Percentiles rank a stretch among this genome's conserved stretches.
Conservation (phyloP, 495 filamentous ascomycete species). For the Penicillium lagena region DNA sequence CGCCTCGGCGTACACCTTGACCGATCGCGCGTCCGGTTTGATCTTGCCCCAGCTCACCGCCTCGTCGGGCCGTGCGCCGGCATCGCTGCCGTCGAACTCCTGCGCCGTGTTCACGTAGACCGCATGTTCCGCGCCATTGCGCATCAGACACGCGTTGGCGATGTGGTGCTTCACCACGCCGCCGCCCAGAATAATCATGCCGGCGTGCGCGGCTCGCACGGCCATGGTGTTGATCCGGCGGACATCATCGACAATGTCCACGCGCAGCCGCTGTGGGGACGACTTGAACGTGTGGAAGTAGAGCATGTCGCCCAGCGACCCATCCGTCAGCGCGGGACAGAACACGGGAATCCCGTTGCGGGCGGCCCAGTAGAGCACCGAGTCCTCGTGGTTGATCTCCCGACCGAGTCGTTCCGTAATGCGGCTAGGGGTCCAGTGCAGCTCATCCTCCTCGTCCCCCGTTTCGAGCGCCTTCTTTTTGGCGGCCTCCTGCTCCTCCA, state of each 20-base stretch:
- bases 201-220: conserved; percentile 72
- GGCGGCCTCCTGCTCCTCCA: conserved; percentile 82
- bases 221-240: conserved; percentile 84
- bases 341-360: conserved; percentile 94
- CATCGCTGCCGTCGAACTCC: conserved; percentile 96
- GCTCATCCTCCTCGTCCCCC: conserved; percentile 55
- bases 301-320: conserved; percentile 91
- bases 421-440: conserved; percentile 86
- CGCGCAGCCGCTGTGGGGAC: conserved; percentile 66
- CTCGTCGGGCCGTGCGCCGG: conserved; percentile 91
- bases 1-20: conserved; percentile 93
- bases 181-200: conserved; percentile 92
- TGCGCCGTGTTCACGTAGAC: conserved; percentile 96
- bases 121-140: conserved; percentile 91
- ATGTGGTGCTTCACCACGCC: conserved; percentile 97
- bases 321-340: conserved; percentile 92
- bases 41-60: conserved; percentile 99
- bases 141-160: conserved; percentile 92
- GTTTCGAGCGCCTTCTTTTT: conserved; percentile 36
- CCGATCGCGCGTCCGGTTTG: conserved; percentile 73
- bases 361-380: conserved; percentile 90
- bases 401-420: conserved; percentile 80
- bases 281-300: conserved; percentile 93
- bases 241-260: conserved; percentile 89
- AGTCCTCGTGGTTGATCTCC: conserved; percentile 85